Evolutionary conservation across 2,329 filamentous ascomycete genomes (phyloP).

Genomic region (Neobulgaria alba): DNA sequence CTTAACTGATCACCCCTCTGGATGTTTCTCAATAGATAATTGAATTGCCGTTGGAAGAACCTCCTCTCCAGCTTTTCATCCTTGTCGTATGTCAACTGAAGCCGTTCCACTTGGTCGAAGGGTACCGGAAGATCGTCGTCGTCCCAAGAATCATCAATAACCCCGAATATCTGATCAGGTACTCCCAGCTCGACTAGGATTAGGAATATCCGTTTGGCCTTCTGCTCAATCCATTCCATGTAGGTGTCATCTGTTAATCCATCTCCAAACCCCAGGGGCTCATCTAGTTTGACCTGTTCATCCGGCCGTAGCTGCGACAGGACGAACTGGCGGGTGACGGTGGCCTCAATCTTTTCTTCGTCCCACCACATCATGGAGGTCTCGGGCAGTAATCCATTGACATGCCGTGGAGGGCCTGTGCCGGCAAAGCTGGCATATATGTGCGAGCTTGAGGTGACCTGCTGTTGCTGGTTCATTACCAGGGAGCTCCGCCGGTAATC

Average conservation of each 20-base stretch:
- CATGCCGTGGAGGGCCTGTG: conserved; percentile 11
- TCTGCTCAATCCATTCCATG: conserved; percentile 67
- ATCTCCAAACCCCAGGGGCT: conserved; percentile 57
- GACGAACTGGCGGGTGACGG: conserved; percentile 61
- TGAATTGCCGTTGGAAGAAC: conserved; percentile 63
- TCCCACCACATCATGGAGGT: conserved; percentile 56
- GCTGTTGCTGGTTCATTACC: conserved; percentile 17
- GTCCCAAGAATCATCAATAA: conserved; percentile 70
- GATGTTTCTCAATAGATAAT: conserved; percentile 58
- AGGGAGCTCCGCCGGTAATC: conserved; percentile 25
- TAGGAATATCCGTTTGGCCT: conserved; percentile 62
- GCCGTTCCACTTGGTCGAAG: conserved; percentile 53
- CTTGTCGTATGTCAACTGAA: conserved; percentile 49
- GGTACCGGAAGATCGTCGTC: conserved; percentile 66
- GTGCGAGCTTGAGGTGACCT: conserved; percentile 17
- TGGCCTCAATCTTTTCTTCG: conserved; percentile 57
- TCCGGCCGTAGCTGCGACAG: conserved; percentile 53
- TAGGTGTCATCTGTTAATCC: conserved; percentile 64
- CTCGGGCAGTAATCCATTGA: conserved; percentile 24
- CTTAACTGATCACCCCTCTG: conserved; percentile 50
- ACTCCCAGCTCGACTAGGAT: conserved; percentile 61
- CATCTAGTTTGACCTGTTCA: conserved; percentile 54
- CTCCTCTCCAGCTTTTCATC: conserved; percentile 57
- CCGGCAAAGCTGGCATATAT: conserved; percentile 27
- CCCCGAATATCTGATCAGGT: conserved; percentile 64